A percentile compares a stretch with the other conserved stretches of the same genome.
Evolutionary conservation across 2,329 filamentous ascomycete species (phyloP).

Genomic region (Blumeria hordei): DNA sequence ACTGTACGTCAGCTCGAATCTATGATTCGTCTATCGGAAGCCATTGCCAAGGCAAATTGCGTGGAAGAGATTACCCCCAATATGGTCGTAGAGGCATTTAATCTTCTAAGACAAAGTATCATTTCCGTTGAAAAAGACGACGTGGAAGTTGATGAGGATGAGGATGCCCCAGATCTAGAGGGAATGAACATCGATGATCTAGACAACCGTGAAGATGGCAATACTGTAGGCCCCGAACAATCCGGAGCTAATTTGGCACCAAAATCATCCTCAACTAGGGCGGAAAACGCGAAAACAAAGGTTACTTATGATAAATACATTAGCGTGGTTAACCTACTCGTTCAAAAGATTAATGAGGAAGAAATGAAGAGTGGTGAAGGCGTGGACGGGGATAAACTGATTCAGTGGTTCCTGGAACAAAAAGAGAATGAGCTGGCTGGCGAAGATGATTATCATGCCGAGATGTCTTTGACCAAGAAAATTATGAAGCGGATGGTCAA

Average conservation of each 20-base stretch:
- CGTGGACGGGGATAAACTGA: conserved; percentile 56
- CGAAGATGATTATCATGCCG: conserved; percentile 58
- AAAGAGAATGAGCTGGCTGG: conserved; percentile 60
- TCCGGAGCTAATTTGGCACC: background rate
- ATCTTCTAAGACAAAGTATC: conserved; percentile 78
- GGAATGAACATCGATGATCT: conserved; percentile 22
- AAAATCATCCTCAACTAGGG: conserved; percentile 3
- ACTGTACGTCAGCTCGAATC: conserved; percentile 90
- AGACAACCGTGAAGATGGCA: conserved; percentile 3
- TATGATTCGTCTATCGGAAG: conserved; percentile 84
- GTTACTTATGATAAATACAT: conserved; percentile 94
- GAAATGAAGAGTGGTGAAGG: conserved; percentile 56
- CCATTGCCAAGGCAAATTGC: conserved; percentile 96
- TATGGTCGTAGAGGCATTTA: conserved; percentile 82
- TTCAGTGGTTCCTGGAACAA: conserved; percentile 81
- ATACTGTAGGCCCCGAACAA: background rate
- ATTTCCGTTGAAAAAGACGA: conserved; percentile 97
- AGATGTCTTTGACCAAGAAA: conserved; percentile 52
- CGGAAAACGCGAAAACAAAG: conserved; percentile 37
- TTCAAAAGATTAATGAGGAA: conserved; percentile 63
- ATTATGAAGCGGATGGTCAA: conserved; percentile 92
- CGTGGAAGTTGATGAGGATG: conserved; percentile 71
- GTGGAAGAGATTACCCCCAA: conserved; percentile 65
- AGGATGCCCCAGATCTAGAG: conserved; percentile 18
- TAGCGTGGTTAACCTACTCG: conserved; percentile 65